A percentile compares a stretch with the other conserved stretches of the same genome.
These are phyloP conservation scores for Marasmius sp. DNA, from an alignment of 1,284 basidiomycete genomes.

Conservation along the genomic window DNA sequence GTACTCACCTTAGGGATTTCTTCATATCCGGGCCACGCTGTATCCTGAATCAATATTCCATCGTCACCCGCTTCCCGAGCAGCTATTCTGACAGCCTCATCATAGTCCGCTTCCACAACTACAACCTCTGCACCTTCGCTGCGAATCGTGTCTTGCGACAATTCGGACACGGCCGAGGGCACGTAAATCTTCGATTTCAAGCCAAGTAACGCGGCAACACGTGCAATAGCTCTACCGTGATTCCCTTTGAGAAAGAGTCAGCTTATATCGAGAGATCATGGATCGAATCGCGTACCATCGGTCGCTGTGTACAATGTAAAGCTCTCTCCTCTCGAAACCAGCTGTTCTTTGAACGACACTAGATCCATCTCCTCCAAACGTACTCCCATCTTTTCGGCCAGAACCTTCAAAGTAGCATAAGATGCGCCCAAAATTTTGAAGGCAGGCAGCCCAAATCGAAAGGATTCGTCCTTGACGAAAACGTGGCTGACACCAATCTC, in stretches of 20 bases:
- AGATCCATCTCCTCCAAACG: neutral
- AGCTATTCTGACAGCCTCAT: slow-evolving; percentile 7
- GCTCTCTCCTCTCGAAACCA: neutral
- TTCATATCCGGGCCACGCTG: slow-evolving; percentile 11
- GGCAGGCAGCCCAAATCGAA: slow-evolving; percentile 13
- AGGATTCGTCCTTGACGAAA: slow-evolving; percentile 14
- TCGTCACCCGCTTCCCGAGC: neutral
- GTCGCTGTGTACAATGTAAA: slow-evolving; percentile 9
- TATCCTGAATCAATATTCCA: slow-evolving; percentile 13
- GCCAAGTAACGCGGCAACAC: slow-evolving; percentile 4
- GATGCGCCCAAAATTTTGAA: slow-evolving; percentile 19
- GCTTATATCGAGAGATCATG: neutral
- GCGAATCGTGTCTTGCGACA: neutral
- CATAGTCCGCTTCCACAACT: slow-evolving; percentile 5
- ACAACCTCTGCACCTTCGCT: slow-evolving; percentile 8
- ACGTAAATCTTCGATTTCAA: slow-evolving; percentile 6
- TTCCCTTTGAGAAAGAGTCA: slow-evolving; percentile 4
- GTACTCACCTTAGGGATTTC: slow-evolving; percentile 9
- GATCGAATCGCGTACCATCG: neutral
- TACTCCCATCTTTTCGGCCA: slow-evolving; percentile 5
- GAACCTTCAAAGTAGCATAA: slow-evolving; percentile 10
- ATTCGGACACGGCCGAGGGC: slow-evolving; percentile 2
- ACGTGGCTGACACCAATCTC: slow-evolving; percentile 9
- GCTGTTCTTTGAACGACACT: neutral
- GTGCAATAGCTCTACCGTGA: slow-evolving; percentile 15